These are phyloP conservation scores for Exophiala bonariae DNA, from an alignment of 2,329 filamentous ascomycete genomes.

Conservation along the genomic window DNA sequence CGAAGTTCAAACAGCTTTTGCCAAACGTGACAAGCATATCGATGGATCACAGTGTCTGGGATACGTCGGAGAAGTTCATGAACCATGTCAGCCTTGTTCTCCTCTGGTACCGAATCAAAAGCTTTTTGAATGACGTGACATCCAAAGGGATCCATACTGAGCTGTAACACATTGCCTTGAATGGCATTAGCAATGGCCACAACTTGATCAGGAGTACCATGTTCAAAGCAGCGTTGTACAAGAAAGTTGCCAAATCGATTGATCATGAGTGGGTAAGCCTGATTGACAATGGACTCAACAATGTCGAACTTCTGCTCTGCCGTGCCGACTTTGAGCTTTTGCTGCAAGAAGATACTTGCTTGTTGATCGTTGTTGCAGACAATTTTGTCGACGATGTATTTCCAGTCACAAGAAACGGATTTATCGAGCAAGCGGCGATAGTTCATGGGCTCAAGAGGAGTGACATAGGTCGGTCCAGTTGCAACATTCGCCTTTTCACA, in stretches of 20 bases:
- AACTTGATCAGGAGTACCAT: constrained; percentile 91
- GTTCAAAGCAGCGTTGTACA: constrained; percentile 97
- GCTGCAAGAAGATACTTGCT: constrained; percentile 96
- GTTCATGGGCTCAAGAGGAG: constrained; percentile 88
- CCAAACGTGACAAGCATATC: constrained; percentile 99
- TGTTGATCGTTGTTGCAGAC: constrained; percentile 99
- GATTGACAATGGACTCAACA: constrained; percentile 90
- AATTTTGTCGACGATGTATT: constrained; percentile 99
- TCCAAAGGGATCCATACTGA: constrained; percentile 98
- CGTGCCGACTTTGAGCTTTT: constrained; percentile 97
- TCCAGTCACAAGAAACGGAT: constrained; percentile 98
- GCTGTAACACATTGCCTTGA: constrained; percentile 84
- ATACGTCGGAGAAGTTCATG: constrained; percentile 93
- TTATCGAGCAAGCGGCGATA: constrained; percentile 93
- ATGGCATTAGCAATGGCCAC: constrained; percentile 93
- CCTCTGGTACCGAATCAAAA: constrained; percentile 94
- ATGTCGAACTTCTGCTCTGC: constrained; percentile 96
- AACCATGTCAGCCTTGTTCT: constrained; percentile 99
- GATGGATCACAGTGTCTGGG: constrained; percentile 95
- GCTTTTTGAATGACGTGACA: constrained; percentile 99
- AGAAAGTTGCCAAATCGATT: constrained; percentile 99
- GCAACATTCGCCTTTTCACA: constrained; percentile 46
- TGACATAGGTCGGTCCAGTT: constrained; percentile 75
- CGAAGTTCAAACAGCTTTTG: constrained; percentile 98
- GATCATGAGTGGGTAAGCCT: constrained; percentile 94